Percentiles rank a stretch among this genome's conserved stretches.
These are phyloP conservation scores for Astragalus glycyphyllos DNA, from an alignment of 306 rosid genomes.

Conservation along the genomic window DNA sequence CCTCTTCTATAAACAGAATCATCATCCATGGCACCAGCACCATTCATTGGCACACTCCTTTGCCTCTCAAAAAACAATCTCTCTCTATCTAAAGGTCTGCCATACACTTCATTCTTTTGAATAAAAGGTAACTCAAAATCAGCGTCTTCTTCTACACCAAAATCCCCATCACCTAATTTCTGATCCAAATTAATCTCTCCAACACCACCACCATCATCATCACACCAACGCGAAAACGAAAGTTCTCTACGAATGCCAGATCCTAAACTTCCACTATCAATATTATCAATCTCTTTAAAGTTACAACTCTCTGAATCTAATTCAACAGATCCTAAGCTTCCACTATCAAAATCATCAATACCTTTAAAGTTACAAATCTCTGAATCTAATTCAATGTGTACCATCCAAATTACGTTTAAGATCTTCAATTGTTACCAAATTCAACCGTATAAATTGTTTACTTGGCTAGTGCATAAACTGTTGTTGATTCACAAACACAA, in stretches of 20 bases:
- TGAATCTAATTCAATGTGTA: conserved; percentile 55
- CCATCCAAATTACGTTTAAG: conserved; percentile 42
- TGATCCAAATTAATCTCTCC: conserved; percentile 52
- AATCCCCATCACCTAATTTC: conserved; percentile 49
- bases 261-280: conserved; percentile 49
- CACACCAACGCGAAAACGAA: conserved; percentile 79
- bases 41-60: conserved; percentile 54
- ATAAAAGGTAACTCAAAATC: conserved; percentile 67
- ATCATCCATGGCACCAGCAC: conserved; percentile 56
- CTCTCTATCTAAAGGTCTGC: conserved; percentile 49
- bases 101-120: conserved; percentile 53
- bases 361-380: conserved; percentile 48
- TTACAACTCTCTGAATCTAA: conserved; percentile 53
- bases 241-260: conserved; percentile 61
- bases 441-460: conserved; percentile 35
- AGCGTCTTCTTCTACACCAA: conserved; percentile 55
- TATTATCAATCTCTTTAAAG: conserved; percentile 35
- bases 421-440: conserved; percentile 42
- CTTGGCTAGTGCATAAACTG: no score
- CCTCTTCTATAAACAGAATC: conserved; percentile 54
- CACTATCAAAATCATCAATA: conserved; percentile 40
- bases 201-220: conserved; percentile 59
- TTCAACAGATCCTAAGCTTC: conserved; percentile 50
- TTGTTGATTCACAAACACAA: neutral
- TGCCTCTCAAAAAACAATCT: conserved; percentile 43